These are phyloP conservation scores for Fusarium equiseti DNA, from an alignment of 2,329 filamentous ascomycete genomes.

Conservation along the genomic window DNA sequence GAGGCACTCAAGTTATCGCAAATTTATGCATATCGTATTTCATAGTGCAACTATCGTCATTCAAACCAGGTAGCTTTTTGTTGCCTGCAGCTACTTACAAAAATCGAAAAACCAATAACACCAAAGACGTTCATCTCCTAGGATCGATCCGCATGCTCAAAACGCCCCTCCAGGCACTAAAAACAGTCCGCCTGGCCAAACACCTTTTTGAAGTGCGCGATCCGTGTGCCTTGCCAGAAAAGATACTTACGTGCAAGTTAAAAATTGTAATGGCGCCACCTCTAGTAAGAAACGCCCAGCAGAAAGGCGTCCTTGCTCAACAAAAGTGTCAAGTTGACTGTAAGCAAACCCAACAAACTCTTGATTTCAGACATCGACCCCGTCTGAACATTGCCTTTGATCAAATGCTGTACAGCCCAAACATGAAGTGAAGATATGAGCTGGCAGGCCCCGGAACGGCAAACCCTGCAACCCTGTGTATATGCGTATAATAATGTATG, in stretches of 20 bases:
- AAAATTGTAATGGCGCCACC: conserved; percentile 30
- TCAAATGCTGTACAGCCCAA: conserved; percentile 50
- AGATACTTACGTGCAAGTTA: conserved; percentile 55
- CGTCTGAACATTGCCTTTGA: conserved; percentile 38
- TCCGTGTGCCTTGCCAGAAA: conserved; percentile 49
- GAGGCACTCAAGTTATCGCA: neutral
- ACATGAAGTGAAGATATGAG: conserved; percentile 40
- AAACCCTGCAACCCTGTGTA: conserved; percentile 33
- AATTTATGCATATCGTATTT: conserved; percentile 36
- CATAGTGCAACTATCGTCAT: conserved; percentile 41
- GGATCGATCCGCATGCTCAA: conserved; percentile 44
- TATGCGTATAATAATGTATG: conserved; percentile 43
- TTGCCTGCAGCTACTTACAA: conserved; percentile 47
- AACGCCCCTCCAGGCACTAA: conserved; percentile 46
- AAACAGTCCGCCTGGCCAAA: conserved; percentile 51
- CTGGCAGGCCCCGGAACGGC: conserved; percentile 28
- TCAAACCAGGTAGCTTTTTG: conserved; percentile 46
- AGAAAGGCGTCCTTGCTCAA: conserved; percentile 22
- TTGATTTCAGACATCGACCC: conserved; percentile 37
- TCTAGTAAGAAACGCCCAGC: conserved; percentile 21
- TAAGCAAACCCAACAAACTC: conserved; percentile 28
- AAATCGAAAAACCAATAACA: conserved; percentile 43
- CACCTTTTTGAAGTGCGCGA: conserved; percentile 62
- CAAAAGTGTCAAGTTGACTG: conserved; percentile 29
- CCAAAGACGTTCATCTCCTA: conserved; percentile 47